These are phyloP conservation scores for Durusdinium trenchii DNA, from an alignment of 73 alveolate genomes.

Conservation along the genomic window DNA sequence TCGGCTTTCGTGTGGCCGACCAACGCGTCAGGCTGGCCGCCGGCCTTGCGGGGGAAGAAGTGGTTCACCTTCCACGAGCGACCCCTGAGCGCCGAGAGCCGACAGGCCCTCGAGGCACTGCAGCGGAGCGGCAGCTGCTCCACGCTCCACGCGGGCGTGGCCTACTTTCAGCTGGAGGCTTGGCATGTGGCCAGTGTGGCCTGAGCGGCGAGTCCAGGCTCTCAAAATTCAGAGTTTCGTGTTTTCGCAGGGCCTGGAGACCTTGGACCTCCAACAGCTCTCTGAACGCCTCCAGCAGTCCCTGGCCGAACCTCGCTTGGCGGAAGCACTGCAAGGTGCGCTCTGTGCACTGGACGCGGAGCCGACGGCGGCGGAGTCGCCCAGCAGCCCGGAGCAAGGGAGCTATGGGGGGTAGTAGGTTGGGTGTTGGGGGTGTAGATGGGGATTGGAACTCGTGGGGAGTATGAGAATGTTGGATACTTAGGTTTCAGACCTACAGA, in stretches of 20 bases:
- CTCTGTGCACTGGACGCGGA: neutral
- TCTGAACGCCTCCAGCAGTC: neutral
- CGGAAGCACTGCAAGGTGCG: neutral
- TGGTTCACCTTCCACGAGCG: slow-evolving; percentile 94
- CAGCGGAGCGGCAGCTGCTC: slow-evolving; percentile 12
- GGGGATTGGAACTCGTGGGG: no score
- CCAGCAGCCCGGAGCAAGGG: neutral
- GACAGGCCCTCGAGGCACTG: slow-evolving; percentile 17
- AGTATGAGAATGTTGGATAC: no score
- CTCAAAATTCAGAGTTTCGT: neutral
- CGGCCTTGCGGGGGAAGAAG: slow-evolving; percentile 79
- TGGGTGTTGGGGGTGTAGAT: no score
- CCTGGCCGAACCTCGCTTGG: neutral
- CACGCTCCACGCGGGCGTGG: slow-evolving; percentile 87
- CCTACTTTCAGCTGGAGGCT: slow-evolving; percentile 46
- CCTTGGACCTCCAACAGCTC: neutral
- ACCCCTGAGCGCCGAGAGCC: slow-evolving; percentile 45
- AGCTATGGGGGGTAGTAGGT: neutral
- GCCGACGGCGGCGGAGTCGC: neutral
- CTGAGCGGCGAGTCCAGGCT: neutral
- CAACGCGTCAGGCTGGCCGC: slow-evolving; percentile 71
- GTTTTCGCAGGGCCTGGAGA: neutral
- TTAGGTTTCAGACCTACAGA: no score
- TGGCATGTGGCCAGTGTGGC: neutral
- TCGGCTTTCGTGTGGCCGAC: no score